Percentiles rank a stretch among this genome's conserved stretches.
Conservation (phyloP, 371 early-diverging fungal species). For the Mucor racemosus region DNA sequence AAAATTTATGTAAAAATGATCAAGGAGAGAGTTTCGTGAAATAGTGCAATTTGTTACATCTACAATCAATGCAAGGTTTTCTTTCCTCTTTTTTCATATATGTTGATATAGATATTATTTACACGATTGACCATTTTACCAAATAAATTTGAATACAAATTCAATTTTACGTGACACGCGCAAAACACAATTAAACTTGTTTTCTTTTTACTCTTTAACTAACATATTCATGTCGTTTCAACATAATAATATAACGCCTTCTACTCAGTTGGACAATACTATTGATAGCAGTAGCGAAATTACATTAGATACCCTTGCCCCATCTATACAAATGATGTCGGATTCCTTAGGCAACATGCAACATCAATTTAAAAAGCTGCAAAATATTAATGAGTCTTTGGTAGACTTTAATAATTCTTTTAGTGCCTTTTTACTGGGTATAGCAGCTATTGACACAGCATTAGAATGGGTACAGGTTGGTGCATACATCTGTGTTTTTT, state of each 20-base stretch:
- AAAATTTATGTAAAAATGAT: too few species aligned
- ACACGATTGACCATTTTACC: too few species aligned
- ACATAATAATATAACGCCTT: neutral
- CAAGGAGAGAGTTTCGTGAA: too few species aligned
- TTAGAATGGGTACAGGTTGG: conserved; percentile 34
- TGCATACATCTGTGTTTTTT: too few species aligned
- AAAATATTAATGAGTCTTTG: conserved; percentile 30
- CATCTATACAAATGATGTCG: neutral
- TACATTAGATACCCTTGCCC: neutral
- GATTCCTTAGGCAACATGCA: conserved; percentile 7
- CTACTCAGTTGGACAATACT: too few species aligned
- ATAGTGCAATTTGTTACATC: too few species aligned
- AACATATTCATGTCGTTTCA: neutral
- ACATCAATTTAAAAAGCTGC: conserved; percentile 25
- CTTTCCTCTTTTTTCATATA: too few species aligned
- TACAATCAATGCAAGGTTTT: too few species aligned
- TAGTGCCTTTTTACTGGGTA: conserved; percentile 39
- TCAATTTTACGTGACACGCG: too few species aligned
- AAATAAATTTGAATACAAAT: too few species aligned
- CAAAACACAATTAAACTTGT: neutral
- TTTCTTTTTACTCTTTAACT: neutral
- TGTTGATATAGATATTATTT: too few species aligned
- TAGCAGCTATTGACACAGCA: conserved; percentile 33
- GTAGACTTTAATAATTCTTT: conserved; percentile 40
- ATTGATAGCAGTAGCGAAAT: too few species aligned